Base-by-base conservation (phyloP, 2,329 filamentous ascomycete species). In the Trichothecium sympodiale region DNA sequence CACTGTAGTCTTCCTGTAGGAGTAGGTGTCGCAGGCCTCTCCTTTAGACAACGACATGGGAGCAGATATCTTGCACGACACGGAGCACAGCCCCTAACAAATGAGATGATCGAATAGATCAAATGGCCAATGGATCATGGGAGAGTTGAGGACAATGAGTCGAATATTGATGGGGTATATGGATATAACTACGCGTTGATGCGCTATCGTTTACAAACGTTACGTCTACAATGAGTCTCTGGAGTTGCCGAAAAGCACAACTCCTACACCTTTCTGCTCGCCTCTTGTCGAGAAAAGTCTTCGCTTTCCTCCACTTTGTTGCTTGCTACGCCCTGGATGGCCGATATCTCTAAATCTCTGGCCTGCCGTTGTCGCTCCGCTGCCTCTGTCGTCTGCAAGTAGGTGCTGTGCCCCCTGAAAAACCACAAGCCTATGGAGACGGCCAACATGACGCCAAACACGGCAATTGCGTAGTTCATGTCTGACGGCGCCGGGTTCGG, bases 401-500 rank as follows among this genome's bases (percentile, higher is more conserved):
- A 60, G 56, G n/a, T 54, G 15, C 43, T 43, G 14, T 51, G 51
- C 1, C 62, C 63, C 39, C 52, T 52, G 16, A 61, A 40, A 30
- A 65, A 55, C 62, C 62, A 67, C 34, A 65, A 65, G 0, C 46
- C 51, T 5, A 62, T 14, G 0, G 62, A 50, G 7, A 67, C 54
- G 3, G 64, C 49, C 27, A 67, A 37, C 61, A 67, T 62, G 7
- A 67, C 53, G 2, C 60, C 64, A 44, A 67, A 67, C 0, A 66
- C 63, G 1, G 57, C 63, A 38, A 67, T 65, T 1, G 64, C 64
- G 39, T 60, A 67, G 42, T 67, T 67, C 64, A 67, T 67, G 38
- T 65, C 59, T 8, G 48, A 50, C 0, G 51, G 44, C 0, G 54
- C 43, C 3, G 64, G 63, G 33, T 55, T 55, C 0, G 62, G 64